Base-by-base conservation (phyloP, 345 rosid species). In the Triadica sebifera region DNA sequence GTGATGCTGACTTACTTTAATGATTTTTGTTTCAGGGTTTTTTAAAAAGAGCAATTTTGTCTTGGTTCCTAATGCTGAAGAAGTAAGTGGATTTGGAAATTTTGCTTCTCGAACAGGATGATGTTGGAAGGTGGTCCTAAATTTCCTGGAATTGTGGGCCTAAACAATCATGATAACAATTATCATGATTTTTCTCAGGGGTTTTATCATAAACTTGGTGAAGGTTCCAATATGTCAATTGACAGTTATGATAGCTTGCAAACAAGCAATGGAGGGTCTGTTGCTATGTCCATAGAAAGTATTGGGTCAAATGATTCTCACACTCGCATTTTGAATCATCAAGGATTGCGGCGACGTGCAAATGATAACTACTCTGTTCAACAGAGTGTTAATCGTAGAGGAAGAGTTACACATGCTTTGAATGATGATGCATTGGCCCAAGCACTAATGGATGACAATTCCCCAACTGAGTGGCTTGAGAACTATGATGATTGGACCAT, bases 241-340 rank as follows among this genome's bases (percentile, higher is more conserved):
- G 86, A 83, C 39, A 82, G 85, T 76, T 72, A 61, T 53, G 81
- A 81, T 24, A 85, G 86, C 81, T 69, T 85, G 71, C 86, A 83
- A 53, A 85, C 84, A 34, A 76, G 83, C 81, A 79, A 78, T 66
- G 88, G 86, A 34, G 88, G 88, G 50, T 85, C 86, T 20, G 81
- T 78, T 38, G 83, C 84, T 4, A 85, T 64, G 67, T 64, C 88
- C 16, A 39, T 81, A 19, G 86, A 80, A 64, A 85, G 88, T 51
- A 70, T 83, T 1, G 88, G 81, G 47, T 85, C 88, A 10, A 85
- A 79, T 49, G 88, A 81, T 51, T 85, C 88, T 22, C 81, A 74
- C 39, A 81, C 88, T 29, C 88, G 70, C 63, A 85, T 85, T 52
- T 79, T 85, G 72, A 81, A 79, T 73, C 88, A 85, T 73, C 86